Conservation (phyloP, 2,329 filamentous ascomycete species). For the Orbilia quercus region DNA sequence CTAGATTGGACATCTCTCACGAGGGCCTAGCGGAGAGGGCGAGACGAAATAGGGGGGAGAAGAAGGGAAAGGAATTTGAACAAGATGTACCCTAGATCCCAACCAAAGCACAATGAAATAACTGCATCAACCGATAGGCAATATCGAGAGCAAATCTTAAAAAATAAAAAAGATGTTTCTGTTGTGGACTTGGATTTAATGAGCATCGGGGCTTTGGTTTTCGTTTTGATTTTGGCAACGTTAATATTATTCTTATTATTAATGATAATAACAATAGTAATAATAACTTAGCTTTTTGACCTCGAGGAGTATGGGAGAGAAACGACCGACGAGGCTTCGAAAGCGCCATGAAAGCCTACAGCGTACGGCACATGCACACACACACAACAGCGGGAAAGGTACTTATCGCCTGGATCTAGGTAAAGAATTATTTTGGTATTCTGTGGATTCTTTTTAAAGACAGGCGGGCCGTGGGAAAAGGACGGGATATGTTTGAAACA, state of each 20-base stretch:
- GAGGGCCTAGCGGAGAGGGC: too few relatives aligned
- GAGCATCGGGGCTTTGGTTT: slow-evolving; percentile 1
- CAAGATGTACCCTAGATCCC: slow-evolving; percentile 1
- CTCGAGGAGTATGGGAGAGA: slow-evolving; percentile 30
- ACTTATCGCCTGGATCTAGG: too few relatives aligned
- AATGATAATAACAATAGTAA: too few relatives aligned
- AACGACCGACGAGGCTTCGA: slow-evolving; percentile 52
- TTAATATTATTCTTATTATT: slow-evolving; percentile 27
- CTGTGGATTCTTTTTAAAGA: neutral
- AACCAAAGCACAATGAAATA: neutral
- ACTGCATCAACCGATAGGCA: slow-evolving; percentile 30
- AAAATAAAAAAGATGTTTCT: neutral
- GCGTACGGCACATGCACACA: too few relatives aligned
- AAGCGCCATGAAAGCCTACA: slow-evolving; percentile 30
- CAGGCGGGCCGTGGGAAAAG: neutral
- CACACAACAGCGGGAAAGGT: neutral
- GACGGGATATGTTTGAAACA: neutral
- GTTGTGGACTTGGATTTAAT: slow-evolving; percentile 4
- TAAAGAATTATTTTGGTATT: too few relatives aligned
- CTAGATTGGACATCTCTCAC: too few relatives aligned
- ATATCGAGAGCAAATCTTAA: slow-evolving; percentile 36
- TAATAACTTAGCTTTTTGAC: slow-evolving; percentile 53
- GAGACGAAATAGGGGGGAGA: too few relatives aligned
- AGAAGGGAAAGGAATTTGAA: too few relatives aligned
- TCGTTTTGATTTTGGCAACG: slow-evolving; percentile 32